Percentiles rank a stretch among this genome's conserved stretches.
These are phyloP conservation scores for Sporisorium exsertum DNA, from an alignment of 1,284 basidiomycete species.

Conservation along the genomic window DNA sequence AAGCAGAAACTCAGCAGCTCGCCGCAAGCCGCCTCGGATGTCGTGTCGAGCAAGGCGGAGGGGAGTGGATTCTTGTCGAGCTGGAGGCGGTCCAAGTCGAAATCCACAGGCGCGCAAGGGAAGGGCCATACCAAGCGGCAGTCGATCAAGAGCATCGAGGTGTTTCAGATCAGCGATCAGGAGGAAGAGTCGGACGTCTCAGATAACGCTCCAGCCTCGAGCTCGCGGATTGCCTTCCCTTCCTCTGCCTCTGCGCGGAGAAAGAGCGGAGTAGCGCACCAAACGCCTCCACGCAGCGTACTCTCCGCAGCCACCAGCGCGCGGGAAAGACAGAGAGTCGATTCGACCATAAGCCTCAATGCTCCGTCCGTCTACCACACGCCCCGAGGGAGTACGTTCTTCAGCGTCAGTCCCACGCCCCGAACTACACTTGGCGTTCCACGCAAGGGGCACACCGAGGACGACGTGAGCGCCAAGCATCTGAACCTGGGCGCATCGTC, in stretches of 20 bases:
- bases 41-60: not conserved
- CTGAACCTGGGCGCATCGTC: not conserved
- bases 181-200: conserved; percentile 9
- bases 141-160: conserved; percentile 50
- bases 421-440: conserved; percentile 16
- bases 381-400: conserved; percentile 52
- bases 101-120: not conserved
- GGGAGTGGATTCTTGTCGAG: conserved; percentile 26
- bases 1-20: conserved; percentile 15
- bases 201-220: not conserved
- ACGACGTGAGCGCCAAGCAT: conserved; percentile 11
- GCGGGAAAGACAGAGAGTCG: conserved; percentile 26
- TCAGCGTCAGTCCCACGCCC: conserved; percentile 38
- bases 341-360: conserved; percentile 38
- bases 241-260: not conserved
- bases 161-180: conserved; percentile 34
- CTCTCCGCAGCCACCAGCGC: not conserved
- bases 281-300: conserved; percentile 3
- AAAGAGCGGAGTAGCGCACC: not conserved
- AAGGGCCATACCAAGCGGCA: conserved; percentile 37
- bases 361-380: conserved; percentile 58
- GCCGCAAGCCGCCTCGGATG: not conserved
- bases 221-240: conserved; percentile 15
- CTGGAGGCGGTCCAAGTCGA: conserved; percentile 22
- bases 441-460: not conserved